Conservation (phyloP, 192 early-diverging fungal genomes). For the Umbelopsis sp. region DNA sequence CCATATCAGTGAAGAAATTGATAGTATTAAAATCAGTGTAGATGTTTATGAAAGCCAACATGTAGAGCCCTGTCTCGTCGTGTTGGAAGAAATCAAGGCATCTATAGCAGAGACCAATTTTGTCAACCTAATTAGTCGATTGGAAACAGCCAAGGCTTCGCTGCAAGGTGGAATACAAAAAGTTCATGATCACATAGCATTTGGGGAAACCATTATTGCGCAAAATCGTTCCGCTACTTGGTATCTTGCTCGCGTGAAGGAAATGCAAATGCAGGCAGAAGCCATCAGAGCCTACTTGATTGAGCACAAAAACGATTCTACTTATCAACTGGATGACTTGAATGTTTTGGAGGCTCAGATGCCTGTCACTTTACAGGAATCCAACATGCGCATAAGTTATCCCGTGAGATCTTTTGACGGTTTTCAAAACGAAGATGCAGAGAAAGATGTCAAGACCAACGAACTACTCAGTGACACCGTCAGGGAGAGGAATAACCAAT, state of each 20-base stretch:
- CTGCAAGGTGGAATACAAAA: slow-evolving; percentile 3
- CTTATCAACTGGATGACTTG: slow-evolving; percentile 8
- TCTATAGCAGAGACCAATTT: not conserved
- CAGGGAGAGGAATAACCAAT: not conserved
- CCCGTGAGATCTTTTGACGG: slow-evolving; percentile 12
- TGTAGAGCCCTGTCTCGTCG: not conserved
- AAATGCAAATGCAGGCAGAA: slow-evolving; percentile 14
- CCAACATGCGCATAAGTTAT: slow-evolving; percentile 18
- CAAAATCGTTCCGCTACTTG: slow-evolving; percentile 15
- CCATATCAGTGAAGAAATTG: not conserved
- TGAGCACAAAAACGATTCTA: not conserved
- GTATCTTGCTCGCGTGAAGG: slow-evolving; percentile 5
- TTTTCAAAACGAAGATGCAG: not conserved
- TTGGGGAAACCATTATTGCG: slow-evolving; percentile 10
- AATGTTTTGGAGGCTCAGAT: slow-evolving; percentile 18
- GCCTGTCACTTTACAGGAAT: not conserved
- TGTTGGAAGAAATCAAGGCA: not conserved
- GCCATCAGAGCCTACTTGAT: slow-evolving; percentile 10
- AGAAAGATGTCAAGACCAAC: not conserved
- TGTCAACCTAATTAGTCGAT: not conserved
- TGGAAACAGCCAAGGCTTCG: not conserved
- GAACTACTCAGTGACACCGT: slow-evolving; percentile 7
- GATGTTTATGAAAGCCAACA: not conserved
- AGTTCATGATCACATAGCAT: slow-evolving; percentile 15
- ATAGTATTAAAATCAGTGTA: slow-evolving; percentile 1